Conservation (phyloP, 139 green algal genomes). For the Chlamydomonas sp. region DNA sequence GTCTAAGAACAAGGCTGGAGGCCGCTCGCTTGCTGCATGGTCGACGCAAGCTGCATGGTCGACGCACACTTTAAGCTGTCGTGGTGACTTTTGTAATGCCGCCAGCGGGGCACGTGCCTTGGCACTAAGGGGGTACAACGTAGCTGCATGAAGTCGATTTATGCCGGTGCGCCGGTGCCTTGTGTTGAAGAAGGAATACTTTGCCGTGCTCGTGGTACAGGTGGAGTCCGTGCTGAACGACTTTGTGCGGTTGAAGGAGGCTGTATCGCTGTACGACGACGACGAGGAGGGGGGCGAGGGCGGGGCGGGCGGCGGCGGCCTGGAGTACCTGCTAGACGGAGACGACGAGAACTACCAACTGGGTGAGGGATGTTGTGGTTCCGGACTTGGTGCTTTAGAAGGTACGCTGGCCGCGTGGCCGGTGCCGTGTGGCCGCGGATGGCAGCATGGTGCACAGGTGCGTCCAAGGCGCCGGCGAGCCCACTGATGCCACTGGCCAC, state of each 20-base stretch:
- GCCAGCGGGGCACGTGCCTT: not conserved
- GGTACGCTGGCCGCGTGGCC: not conserved
- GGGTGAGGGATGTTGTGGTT: not conserved
- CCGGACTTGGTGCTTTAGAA: not conserved
- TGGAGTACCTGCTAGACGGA: conserved; percentile 23
- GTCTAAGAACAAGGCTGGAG: not conserved
- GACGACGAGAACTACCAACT: conserved; percentile 50
- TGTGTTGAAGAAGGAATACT: not conserved
- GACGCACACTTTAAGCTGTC: too few relatives aligned
- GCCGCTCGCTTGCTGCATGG: too few relatives aligned
- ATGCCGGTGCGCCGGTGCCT: not conserved
- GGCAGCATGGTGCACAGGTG: too few relatives aligned
- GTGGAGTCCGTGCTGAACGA: conserved; percentile 63
- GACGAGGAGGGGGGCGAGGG: not conserved
- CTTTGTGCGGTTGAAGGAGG: conserved; percentile 54
- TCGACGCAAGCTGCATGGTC: too few relatives aligned
- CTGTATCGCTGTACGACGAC: not conserved
- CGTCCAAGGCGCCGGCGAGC: too few relatives aligned
- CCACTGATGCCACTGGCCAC: too few relatives aligned
- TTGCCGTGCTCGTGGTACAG: not conserved
- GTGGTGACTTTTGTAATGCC: not conserved
- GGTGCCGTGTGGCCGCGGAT: too few relatives aligned
- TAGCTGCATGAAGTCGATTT: not conserved
- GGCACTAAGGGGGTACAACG: not conserved
- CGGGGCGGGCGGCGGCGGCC: not conserved